Evolutionary conservation across 2,329 filamentous ascomycete species (phyloP), one percentile per base, ranked within the genome.

Genomic region (Epichloe uncinata): DNA sequence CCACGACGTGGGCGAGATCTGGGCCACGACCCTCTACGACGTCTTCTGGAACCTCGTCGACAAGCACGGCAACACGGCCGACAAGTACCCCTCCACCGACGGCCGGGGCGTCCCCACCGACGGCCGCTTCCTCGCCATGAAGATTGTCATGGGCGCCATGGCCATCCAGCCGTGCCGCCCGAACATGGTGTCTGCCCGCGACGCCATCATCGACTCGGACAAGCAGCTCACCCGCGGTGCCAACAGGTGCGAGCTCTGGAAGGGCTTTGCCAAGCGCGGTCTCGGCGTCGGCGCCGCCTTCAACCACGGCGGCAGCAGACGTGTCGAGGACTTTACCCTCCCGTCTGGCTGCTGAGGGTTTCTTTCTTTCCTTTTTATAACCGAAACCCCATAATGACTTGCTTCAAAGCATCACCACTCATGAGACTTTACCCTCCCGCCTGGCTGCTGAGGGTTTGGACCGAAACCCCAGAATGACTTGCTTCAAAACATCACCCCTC

Each of bases 31-130:
- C 41, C 64, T 79, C 4, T 78, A 78, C 60, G 76, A 79, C 56
- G 66, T 79, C 12, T 60, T 78, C 50, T 79, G 77, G 76, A 77
- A 76, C 61, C 57, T 79, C 36, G 74, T 79, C 51, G 75, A 76
- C 47, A 74, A 74, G 63, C 61, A 77, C 53, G 76, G 76, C 50
- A 74, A 74, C 62, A 75, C 69, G 41, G 64, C 69, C 43, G 63
- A 53, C 0, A 61, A 61, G 8, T 56, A 60, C 15, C 75, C 76
- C 0, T 59, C 61, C 1, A 7, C 22, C 22, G 1, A 26, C 22
- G 22, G 22, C 22, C 2, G 0, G 7, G 7, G 22, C 7, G 22
- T 26, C 22, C 22, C 22, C 22, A 6, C 22, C 7, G 22, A 8
- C 22, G 22, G 22, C 22, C 22, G 22, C 22, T 26, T 26, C 22